phyloP scores from a whole-genome alignment of 768 basidiomycete genomes.

The Boletus huronensis region DNA sequence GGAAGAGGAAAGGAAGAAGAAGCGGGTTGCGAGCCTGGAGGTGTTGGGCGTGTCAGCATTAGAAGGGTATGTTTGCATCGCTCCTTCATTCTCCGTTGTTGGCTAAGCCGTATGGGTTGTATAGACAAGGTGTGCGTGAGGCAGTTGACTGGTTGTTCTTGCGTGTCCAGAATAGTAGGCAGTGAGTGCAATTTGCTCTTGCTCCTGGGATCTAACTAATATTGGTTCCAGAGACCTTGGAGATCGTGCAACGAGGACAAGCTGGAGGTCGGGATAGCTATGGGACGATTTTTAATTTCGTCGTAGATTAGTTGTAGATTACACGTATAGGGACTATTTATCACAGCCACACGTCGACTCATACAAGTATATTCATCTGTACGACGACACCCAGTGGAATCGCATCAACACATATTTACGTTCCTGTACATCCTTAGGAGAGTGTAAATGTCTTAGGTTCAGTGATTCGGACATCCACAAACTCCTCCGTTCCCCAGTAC shows the following conservation, averaged over 20 bases:
- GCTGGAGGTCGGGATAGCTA: slow-evolving; percentile 8
- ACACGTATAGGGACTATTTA: slow-evolving; percentile 2
- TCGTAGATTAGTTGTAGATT: background rate
- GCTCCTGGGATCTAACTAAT: background rate
- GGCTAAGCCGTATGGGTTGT: background rate
- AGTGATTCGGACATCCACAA: slow-evolving; percentile 1
- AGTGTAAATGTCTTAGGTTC: background rate
- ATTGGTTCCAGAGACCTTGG: slow-evolving; percentile 16
- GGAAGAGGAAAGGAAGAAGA: slow-evolving; percentile 42
- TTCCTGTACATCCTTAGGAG: background rate
- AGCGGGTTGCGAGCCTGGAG: slow-evolving; percentile 71
- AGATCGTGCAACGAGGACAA: slow-evolving; percentile 7
- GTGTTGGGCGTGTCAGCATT: slow-evolving; percentile 90
- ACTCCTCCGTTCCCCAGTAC: slow-evolving; percentile 10
- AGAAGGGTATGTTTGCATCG: slow-evolving; percentile 62
- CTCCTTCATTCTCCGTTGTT: background rate
- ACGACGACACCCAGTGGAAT: no score
- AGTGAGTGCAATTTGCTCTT: slow-evolving; percentile 34
- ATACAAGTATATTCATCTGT: no score
- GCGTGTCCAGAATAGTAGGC: slow-evolving; percentile 85
- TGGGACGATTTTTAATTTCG: background rate
- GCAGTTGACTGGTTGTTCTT: slow-evolving; percentile 95
- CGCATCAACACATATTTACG: background rate
- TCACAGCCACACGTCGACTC: slow-evolving; percentile 19
- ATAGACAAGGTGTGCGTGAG: slow-evolving; percentile 81